Percentiles rank a stretch among this genome's conserved stretches.
Evolutionary conservation across 2,329 filamentous ascomycete species (phyloP).

Genomic region (Calonectria pseudoreteaudii): DNA sequence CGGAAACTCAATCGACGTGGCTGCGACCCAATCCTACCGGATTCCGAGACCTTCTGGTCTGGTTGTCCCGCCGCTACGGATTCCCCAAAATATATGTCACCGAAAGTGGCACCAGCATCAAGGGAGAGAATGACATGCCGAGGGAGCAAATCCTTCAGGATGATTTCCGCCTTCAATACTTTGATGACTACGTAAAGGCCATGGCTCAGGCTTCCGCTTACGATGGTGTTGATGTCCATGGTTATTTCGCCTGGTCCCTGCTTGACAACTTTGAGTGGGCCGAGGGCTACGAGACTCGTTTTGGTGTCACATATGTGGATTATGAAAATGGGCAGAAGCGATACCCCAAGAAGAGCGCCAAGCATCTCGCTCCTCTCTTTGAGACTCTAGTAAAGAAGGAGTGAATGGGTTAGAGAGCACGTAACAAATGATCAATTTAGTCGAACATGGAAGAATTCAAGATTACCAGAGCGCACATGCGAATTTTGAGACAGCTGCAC

Average conservation of each 20-base stretch:
- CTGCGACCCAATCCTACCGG: conserved; percentile 80
- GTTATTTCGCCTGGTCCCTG: conserved; percentile 88
- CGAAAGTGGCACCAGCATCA: conserved; percentile 88
- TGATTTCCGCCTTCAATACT: conserved; percentile 85
- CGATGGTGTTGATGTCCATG: conserved; percentile 82
- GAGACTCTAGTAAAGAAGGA: conserved; percentile 76
- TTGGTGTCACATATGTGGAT: conserved; percentile 87
- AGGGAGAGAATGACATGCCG: conserved; percentile 82
- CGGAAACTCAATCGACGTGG: conserved; percentile 87
- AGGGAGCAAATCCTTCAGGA: conserved; percentile 80
- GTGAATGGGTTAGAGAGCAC: conserved; percentile 37
- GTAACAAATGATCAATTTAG: background rate
- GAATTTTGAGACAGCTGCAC: background rate
- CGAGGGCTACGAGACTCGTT: conserved; percentile 89
- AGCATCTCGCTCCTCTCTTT: conserved; percentile 77
- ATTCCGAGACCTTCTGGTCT: conserved; percentile 81
- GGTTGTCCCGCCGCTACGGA: conserved; percentile 82
- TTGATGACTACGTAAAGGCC: conserved; percentile 79
- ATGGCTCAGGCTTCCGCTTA: conserved; percentile 78
- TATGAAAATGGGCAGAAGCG: conserved; percentile 84
- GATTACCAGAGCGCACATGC: background rate
- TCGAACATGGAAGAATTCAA: background rate
- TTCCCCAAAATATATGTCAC: conserved; percentile 86
- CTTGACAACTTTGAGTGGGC: conserved; percentile 95
- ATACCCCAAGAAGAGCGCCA: conserved; percentile 86